phyloP scores from a whole-genome alignment of 768 basidiomycete species.

The Boletus vinaceobasis region DNA sequence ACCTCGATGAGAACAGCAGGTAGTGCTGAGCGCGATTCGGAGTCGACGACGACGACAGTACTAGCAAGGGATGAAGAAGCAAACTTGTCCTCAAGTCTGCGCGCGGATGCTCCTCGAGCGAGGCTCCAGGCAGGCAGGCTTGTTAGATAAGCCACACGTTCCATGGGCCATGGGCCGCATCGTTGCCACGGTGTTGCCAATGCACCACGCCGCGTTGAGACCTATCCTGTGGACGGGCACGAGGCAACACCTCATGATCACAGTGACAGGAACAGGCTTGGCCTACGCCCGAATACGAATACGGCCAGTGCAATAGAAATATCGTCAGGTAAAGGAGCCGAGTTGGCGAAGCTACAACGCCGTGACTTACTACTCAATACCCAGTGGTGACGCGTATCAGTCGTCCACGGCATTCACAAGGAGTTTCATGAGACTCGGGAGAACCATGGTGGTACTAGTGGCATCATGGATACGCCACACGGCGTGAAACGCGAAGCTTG shows the following conservation, averaged over 20 bases:
- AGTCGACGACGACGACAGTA: too few relatives aligned
- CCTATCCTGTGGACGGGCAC: background rate
- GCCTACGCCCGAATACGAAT: background rate
- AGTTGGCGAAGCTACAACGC: background rate
- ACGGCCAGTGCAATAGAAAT: too few relatives aligned
- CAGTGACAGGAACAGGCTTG: background rate
- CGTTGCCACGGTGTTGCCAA: background rate
- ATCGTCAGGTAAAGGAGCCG: too few relatives aligned
- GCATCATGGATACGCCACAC: background rate
- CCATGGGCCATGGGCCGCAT: background rate
- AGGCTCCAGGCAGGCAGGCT: constrained; percentile 5
- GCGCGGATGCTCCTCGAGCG: background rate
- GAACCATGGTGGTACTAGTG: background rate
- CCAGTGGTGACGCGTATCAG: background rate
- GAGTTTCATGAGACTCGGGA: too few relatives aligned
- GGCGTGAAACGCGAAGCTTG: background rate
- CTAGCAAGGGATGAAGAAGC: background rate
- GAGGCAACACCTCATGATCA: constrained; percentile 1
- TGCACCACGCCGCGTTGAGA: background rate
- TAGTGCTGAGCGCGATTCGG: background rate
- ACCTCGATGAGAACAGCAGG: background rate
- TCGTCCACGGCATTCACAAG: background rate
- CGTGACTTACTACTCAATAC: background rate
- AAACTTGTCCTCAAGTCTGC: background rate
- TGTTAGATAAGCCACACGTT: constrained; percentile 20